Evolutionary conservation across 345 rosid species (phyloP), one percentile per base, ranked within the genome.

Genomic region (Rhodamnia argentea): DNA sequence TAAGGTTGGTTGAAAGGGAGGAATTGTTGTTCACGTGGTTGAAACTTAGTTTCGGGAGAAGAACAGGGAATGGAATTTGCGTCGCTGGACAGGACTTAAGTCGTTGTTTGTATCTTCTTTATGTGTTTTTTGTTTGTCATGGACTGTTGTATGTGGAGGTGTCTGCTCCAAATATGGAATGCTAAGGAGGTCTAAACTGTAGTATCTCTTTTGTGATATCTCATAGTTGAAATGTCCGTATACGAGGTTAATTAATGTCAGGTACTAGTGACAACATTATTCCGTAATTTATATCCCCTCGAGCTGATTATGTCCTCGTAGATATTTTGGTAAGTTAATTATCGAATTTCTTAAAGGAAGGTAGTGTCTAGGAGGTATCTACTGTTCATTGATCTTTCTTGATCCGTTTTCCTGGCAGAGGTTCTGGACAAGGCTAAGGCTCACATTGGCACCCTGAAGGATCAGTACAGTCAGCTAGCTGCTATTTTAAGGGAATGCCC

Each of bases 341-440:
- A 10, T 32, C 44, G 8, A 70, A 44, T 70, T 70, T 70, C 44
- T 64, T 70, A 40, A 70, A 64, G 78, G 23, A 64, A 64, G 76
- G 76, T 64, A 64, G 44, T 64, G 76, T 64, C 5, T 32, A 12
- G 47, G 78, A 70, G 44, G 24, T 70, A 70, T 32, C 16, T 20
- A 32, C 18, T 15, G 75, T 62, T 7, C 22, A 62, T 1, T 62
- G 22, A 62, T 29, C 75, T 62, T 62, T 29, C 42, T 24, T 23
- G 52, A 51, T 51, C 52, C 11, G 52, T 51, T 50, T 56, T 20
- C 27, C 2, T 1, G 53, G 22, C 88, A 97, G 99, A 95, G 92
- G 91, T 94, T 87, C 84, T 97, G 54, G 95, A 92, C 85, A 95
- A 93, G 85, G 89, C 94, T 10, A 94, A 93, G 88, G 90, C 90